phyloP scores from a whole-genome alignment of 441 rosid species.

The Rhodomyrtus psidioides region DNA sequence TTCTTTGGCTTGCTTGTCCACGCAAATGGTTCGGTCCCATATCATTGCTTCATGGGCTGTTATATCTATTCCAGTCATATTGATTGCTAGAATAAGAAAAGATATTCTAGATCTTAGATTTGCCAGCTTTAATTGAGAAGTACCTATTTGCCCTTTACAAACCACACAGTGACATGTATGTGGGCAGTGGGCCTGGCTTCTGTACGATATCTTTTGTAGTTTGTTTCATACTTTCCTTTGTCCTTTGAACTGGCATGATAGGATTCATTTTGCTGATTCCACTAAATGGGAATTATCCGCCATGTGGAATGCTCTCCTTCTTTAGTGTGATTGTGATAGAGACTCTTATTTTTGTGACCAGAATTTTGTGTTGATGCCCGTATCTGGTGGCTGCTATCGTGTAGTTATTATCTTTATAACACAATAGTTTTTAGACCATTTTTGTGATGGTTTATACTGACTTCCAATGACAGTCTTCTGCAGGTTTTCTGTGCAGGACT shows the following conservation, averaged over 20 bases:
- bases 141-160: background rate
- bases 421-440: background rate
- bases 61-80: background rate
- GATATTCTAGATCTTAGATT: background rate
- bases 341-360: background rate
- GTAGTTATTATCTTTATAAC: background rate
- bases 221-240: background rate
- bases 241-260: background rate
- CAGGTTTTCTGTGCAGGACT: slow-evolving; percentile 94
- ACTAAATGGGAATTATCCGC: background rate
- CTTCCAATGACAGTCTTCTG: slow-evolving; percentile 40
- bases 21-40: background rate
- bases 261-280: background rate
- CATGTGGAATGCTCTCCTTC: background rate
- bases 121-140: background rate
- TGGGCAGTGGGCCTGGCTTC: background rate
- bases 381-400: background rate
- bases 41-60: background rate
- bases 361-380: background rate
- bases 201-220: background rate
- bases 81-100: background rate
- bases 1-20: background rate
- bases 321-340: background rate
- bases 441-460: slow-evolving; percentile 19
- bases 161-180: background rate